These are phyloP conservation scores for Crithidia brevicula DNA, from an alignment of 208 protist genomes.

Conservation along the genomic window DNA sequence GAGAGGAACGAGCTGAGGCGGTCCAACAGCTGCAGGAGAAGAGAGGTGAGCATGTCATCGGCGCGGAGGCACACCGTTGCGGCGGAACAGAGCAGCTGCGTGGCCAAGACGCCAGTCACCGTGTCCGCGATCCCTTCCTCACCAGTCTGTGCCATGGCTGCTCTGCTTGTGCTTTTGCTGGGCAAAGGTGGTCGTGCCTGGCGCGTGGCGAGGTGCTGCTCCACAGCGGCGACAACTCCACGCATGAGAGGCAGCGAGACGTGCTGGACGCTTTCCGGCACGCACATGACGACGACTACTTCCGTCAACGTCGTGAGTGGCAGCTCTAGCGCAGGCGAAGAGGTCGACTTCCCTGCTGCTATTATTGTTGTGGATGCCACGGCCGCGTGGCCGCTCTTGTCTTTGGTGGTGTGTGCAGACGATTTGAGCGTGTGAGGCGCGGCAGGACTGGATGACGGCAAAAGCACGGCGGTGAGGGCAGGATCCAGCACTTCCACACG, in stretches of 20 bases:
- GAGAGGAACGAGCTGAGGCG: constrained; percentile 35
- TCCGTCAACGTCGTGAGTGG: constrained; percentile 64
- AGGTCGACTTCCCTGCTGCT: not conserved
- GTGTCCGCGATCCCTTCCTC: constrained; percentile 1
- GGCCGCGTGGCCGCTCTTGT: too few species aligned
- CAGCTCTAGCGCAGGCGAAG: constrained; percentile 26
- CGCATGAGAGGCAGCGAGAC: constrained; percentile 52
- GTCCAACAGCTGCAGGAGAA: constrained; percentile 47
- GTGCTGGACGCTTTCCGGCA: constrained; percentile 66
- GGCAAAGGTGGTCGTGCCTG: not conserved
- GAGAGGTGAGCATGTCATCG: constrained; percentile 41
- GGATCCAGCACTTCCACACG: constrained; percentile 67
- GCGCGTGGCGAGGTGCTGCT: constrained; percentile 12
- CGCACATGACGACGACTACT: constrained; percentile 76
- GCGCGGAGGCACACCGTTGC: constrained; percentile 53
- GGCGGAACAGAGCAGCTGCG: constrained; percentile 50
- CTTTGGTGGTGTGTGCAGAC: not conserved
- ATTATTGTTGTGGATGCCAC: not conserved
- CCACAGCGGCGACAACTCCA: constrained; percentile 25
- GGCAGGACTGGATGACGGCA: not conserved
- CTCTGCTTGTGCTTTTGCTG: not conserved
- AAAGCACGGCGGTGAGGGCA: constrained; percentile 53
- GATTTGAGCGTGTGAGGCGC: not conserved
- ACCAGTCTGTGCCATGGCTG: not conserved
- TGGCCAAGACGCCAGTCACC: constrained; percentile 29